Conservation (phyloP, 257 asterid genomes). For the Ballota nigra region DNA sequence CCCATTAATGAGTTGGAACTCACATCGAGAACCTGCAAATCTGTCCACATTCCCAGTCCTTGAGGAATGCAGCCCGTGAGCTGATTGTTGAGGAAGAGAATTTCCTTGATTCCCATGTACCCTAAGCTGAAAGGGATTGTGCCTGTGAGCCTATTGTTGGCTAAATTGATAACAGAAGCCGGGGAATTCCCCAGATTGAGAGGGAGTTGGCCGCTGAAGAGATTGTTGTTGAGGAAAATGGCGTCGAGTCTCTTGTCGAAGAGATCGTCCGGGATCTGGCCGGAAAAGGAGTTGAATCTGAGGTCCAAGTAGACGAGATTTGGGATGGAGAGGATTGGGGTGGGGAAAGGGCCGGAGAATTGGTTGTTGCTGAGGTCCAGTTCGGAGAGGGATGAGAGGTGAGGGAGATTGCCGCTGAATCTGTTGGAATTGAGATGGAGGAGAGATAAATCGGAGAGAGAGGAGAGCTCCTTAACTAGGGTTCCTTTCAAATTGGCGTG, state of each 20-base stretch:
- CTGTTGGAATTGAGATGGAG: slow-evolving; percentile 80
- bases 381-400: slow-evolving; percentile 46
- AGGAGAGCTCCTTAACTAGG: slow-evolving; percentile 52
- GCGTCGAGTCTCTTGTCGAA: slow-evolving; percentile 77
- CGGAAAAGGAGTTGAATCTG: slow-evolving; percentile 68
- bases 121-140: slow-evolving; percentile 68
- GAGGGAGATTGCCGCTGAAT: slow-evolving; percentile 61
- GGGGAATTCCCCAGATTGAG: slow-evolving; percentile 76
- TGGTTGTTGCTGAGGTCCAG: slow-evolving; percentile 85
- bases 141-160: slow-evolving; percentile 67
- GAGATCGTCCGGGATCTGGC: slow-evolving; percentile 61
- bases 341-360: slow-evolving; percentile 69
- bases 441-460: slow-evolving; percentile 49
- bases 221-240: slow-evolving; percentile 69
- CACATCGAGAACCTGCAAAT: slow-evolving; percentile 72
- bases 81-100: slow-evolving; percentile 68
- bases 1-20: slow-evolving; percentile 71
- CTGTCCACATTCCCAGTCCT: slow-evolving; percentile 80
- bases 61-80: slow-evolving; percentile 89
- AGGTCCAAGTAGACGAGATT: slow-evolving; percentile 68
- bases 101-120: slow-evolving; percentile 69
- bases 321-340: slow-evolving; percentile 44
- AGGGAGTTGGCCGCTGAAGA: slow-evolving; percentile 60
- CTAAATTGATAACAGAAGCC: slow-evolving; percentile 77
- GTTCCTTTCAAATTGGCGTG: slow-evolving; percentile 64